Percentiles rank a stretch among this genome's conserved stretches.
Evolutionary conservation across 164 flowering plant genomes (phyloP).

Genomic region (Nelumbo lutea): DNA sequence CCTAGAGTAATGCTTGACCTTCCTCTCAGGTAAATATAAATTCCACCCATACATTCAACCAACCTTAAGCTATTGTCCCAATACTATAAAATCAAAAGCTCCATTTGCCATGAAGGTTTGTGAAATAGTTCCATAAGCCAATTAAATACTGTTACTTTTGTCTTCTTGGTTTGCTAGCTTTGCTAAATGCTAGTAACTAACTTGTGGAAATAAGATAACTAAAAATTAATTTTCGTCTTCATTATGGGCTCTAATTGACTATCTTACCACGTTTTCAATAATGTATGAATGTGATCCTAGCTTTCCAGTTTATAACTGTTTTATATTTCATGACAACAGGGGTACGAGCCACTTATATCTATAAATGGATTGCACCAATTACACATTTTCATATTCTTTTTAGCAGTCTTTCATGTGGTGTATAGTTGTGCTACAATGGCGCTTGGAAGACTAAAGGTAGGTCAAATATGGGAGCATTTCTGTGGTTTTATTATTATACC

Average conservation of each 20-base stretch:
- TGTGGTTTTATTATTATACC: neutral
- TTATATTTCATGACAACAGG: constrained; percentile 34
- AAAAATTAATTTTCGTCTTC: neutral
- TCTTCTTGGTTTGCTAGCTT: neutral
- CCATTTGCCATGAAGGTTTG: too few species aligned
- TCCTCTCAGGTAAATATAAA: too few species aligned
- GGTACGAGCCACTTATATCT: constrained; percentile 60
- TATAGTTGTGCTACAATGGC: constrained; percentile 73
- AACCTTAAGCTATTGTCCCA: too few species aligned
- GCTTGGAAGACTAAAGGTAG: constrained; percentile 93
- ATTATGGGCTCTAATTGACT: neutral
- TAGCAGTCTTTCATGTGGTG: constrained; percentile 76
- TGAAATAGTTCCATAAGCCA: too few species aligned
- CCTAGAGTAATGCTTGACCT: too few species aligned
- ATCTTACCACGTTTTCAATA: too few species aligned
- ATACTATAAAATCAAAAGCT: too few species aligned
- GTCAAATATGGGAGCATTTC: constrained; percentile 2
- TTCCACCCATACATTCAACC: too few species aligned
- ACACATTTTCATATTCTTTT: constrained; percentile 93
- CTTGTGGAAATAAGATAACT: neutral
- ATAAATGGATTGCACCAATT: constrained; percentile 73
- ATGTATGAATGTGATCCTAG: neutral
- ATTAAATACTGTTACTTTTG: too few species aligned
- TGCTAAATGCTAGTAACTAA: neutral
- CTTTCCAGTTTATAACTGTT: neutral